Evolutionary conservation across 2,329 filamentous ascomycete species (phyloP).

Genomic region (Phaeosphaeriaceae sp.): DNA sequence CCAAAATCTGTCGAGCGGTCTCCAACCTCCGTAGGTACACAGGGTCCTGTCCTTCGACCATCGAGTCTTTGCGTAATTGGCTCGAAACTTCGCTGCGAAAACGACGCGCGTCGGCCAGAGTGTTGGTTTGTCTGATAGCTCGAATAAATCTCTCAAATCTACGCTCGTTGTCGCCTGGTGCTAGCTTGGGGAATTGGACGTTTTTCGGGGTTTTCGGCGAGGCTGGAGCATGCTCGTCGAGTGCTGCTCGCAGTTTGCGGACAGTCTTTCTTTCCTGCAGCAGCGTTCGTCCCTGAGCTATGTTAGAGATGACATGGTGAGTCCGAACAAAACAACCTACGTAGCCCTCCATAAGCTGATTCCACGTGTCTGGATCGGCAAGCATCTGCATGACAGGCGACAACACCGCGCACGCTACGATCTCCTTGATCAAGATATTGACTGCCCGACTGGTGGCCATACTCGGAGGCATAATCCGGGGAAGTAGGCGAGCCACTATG

Average conservation of each 20-base stretch:
- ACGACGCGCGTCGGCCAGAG: constrained; percentile 88
- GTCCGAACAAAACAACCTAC: constrained; percentile 43
- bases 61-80: constrained; percentile 84
- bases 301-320: constrained; percentile 17
- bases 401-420: constrained; percentile 91
- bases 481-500: constrained; percentile 74
- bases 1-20: constrained; percentile 86
- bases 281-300: constrained; percentile 72
- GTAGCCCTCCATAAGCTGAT: constrained; percentile 91
- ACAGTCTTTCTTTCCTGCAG: constrained; percentile 96
- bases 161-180: constrained; percentile 83
- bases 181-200: constrained; percentile 79
- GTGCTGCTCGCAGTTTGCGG: constrained; percentile 84
- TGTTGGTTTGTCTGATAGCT: constrained; percentile 85
- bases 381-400: constrained; percentile 80
- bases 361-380: constrained; percentile 95
- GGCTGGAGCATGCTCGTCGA: constrained; percentile 94
- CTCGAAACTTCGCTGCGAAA: constrained; percentile 92
- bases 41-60: constrained; percentile 79
- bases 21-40: constrained; percentile 89
- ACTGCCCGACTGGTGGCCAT: constrained; percentile 83
- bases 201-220: constrained; percentile 69
- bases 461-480: constrained; percentile 73
- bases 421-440: constrained; percentile 80
- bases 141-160: constrained; percentile 95